phyloP scores from a whole-genome alignment of 2,329 filamentous ascomycete genomes.

The Microcera coccophila region DNA sequence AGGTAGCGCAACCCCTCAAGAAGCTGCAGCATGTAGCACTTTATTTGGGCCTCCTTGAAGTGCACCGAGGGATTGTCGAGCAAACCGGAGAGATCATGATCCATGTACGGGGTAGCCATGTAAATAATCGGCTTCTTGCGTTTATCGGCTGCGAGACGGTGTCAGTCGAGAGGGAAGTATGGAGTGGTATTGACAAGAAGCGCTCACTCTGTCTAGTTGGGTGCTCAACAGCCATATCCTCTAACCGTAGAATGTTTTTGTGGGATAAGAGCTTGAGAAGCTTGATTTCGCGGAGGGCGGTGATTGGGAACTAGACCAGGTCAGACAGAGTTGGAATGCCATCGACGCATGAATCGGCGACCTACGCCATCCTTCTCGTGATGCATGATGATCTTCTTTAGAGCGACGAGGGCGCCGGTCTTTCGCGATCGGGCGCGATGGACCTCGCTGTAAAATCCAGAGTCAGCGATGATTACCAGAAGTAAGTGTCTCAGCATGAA shows the following conservation, averaged over 20 bases:
- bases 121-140: constrained; percentile 85
- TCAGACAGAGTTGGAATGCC: constrained; percentile 16
- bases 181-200: background rate
- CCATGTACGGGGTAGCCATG: constrained; percentile 99
- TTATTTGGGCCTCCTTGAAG: constrained; percentile 87
- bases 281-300: constrained; percentile 94
- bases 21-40: constrained; percentile 94
- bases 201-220: constrained; percentile 55
- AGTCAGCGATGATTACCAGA: constrained; percentile 11
- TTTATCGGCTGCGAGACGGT: constrained; percentile 59
- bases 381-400: constrained; percentile 99
- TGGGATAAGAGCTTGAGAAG: constrained; percentile 93
- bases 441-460: constrained; percentile 61
- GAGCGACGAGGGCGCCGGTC: constrained; percentile 71
- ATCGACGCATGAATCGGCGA: no score
- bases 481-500: constrained; percentile 3
- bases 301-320: constrained; percentile 79
- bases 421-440: constrained; percentile 79
- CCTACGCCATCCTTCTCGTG: constrained; percentile 93
- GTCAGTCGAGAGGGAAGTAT: background rate
- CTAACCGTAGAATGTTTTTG: constrained; percentile 77
- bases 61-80: constrained; percentile 89
- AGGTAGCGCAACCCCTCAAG: constrained; percentile 86
- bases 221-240: constrained; percentile 95
- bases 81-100: constrained; percentile 95